Evolutionary conservation across 352 stramenopile species (phyloP).

Genomic region (Aphanomyces astaci): DNA sequence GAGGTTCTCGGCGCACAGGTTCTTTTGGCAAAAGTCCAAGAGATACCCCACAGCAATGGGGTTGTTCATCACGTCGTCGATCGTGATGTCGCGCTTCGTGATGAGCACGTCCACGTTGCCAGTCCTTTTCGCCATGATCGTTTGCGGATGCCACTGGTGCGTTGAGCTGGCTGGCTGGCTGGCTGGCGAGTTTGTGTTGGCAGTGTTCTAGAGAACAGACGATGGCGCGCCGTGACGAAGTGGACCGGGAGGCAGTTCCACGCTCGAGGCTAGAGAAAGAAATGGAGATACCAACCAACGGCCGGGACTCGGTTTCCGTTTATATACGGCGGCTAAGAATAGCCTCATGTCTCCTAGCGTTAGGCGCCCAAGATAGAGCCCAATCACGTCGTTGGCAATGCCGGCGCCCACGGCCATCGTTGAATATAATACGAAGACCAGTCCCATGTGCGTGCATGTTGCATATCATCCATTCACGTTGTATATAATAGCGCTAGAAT

Average conservation of each 20-base stretch:
- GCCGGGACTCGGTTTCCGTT: too few species aligned
- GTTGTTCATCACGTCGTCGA: constrained; percentile 81
- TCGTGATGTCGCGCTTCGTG: constrained; percentile 62
- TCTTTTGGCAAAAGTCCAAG: constrained; percentile 81
- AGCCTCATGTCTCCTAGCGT: background rate
- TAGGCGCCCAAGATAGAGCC: background rate
- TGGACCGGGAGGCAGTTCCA: background rate
- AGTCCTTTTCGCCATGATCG: constrained; percentile 35
- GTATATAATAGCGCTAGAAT: too few species aligned
- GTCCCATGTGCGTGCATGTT: background rate
- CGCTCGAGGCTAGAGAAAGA: background rate
- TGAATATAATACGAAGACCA: background rate
- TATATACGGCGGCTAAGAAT: background rate
- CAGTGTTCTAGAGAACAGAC: too few species aligned
- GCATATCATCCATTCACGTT: too few species aligned
- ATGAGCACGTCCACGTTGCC: constrained; percentile 33
- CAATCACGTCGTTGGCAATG: background rate
- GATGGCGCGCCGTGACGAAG: too few species aligned
- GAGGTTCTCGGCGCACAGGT: constrained; percentile 76
- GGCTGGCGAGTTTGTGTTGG: too few species aligned
- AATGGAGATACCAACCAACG: background rate
- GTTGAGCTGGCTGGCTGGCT: too few species aligned
- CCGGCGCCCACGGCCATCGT: too few species aligned
- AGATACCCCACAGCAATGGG: constrained; percentile 77
- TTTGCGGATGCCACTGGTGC: background rate